These are phyloP conservation scores for Pyrenophora teres DNA, from an alignment of 2,329 filamentous ascomycete genomes.

Conservation along the genomic window DNA sequence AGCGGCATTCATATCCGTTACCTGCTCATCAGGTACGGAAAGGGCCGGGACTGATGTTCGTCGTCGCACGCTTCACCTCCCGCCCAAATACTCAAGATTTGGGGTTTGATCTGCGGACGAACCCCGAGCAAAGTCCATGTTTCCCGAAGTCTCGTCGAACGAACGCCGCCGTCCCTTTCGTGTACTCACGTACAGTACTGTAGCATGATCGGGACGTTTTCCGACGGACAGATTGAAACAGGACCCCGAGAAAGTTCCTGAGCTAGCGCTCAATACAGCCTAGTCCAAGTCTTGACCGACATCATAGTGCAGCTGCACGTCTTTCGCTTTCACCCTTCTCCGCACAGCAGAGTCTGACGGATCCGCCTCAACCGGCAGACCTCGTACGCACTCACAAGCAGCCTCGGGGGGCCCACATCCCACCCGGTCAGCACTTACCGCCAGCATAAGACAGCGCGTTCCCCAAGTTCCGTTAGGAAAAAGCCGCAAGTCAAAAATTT, in stretches of 20 bases:
- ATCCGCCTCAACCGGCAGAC: constrained; percentile 20
- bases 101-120: not conserved
- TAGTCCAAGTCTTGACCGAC: constrained; percentile 16
- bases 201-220: constrained; percentile 17
- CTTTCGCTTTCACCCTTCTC: constrained; percentile 21
- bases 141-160: constrained; percentile 25
- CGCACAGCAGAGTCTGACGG: constrained; percentile 19
- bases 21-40: not conserved
- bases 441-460: constrained; percentile 30
- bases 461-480: constrained; percentile 20
- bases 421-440: constrained; percentile 13
- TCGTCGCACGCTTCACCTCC: not conserved
- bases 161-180: constrained; percentile 18
- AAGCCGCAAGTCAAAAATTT: constrained; percentile 15
- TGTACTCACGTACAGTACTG: too few species aligned
- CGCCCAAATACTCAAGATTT: constrained; percentile 1
- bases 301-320: constrained; percentile 25
- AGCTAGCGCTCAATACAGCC: constrained; percentile 6
- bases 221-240: constrained; percentile 24
- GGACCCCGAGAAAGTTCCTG: constrained; percentile 12
- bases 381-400: constrained; percentile 9
- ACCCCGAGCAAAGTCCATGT: constrained; percentile 27
- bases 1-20: not conserved
- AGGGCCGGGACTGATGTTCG: not conserved
- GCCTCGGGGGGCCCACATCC: constrained; percentile 12